Evolutionary conservation across 208 protist species (phyloP).

Genomic region (Phytomonas serpens): DNA sequence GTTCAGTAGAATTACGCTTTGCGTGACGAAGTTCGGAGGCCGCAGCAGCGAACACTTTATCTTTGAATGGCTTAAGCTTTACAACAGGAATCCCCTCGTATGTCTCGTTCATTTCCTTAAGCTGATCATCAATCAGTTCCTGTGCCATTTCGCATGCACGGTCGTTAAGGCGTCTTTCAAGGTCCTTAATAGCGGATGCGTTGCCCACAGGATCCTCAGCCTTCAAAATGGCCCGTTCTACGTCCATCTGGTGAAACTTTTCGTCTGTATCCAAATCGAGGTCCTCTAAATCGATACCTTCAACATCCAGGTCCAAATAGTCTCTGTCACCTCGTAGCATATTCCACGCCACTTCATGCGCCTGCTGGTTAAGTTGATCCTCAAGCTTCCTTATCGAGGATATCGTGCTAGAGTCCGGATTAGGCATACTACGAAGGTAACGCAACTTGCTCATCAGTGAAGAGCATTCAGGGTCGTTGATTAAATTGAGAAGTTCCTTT

Average conservation of each 20-base stretch:
- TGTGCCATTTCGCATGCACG: conserved; percentile 53
- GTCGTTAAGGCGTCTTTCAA: conserved; percentile 66
- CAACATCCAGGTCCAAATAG: conserved; percentile 48
- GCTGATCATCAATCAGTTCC: conserved; percentile 47
- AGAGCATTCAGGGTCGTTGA: conserved; percentile 49
- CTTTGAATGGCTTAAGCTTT: conserved; percentile 43
- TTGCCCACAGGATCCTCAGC: conserved; percentile 52
- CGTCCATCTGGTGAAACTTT: conserved; percentile 55
- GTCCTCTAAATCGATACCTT: conserved; percentile 46
- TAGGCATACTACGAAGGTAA: not conserved
- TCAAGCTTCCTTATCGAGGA: conserved; percentile 28
- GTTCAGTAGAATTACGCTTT: conserved; percentile 24
- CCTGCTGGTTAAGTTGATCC: conserved; percentile 49
- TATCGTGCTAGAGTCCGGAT: not conserved
- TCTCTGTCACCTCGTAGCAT: conserved; percentile 34
- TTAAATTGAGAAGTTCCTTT: conserved; percentile 58
- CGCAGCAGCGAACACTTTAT: conserved; percentile 49
- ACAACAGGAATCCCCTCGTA: conserved; percentile 45
- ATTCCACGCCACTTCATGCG: conserved; percentile 44
- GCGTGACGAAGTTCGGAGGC: conserved; percentile 35
- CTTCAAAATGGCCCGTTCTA: conserved; percentile 54
- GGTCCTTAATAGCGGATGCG: conserved; percentile 39
- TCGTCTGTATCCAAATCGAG: conserved; percentile 59
- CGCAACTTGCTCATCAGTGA: conserved; percentile 33
- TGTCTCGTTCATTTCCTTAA: conserved; percentile 28